Base-by-base conservation (phyloP, 2,329 filamentous ascomycete species). In the Arthrobotrys sinensis region DNA sequence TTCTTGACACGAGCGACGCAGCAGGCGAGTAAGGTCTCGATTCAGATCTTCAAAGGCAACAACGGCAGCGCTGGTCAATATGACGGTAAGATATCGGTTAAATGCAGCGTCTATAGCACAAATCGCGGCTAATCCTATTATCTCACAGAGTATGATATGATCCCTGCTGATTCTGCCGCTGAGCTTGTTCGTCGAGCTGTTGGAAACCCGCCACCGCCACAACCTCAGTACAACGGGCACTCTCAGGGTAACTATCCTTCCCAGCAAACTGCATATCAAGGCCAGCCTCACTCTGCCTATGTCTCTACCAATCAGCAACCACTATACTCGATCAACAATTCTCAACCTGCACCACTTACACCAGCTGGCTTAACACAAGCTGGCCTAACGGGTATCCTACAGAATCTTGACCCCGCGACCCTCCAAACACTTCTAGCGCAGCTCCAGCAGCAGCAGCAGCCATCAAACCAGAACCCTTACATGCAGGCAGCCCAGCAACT, bases 1-100 rank as follows among this genome's bases (percentile, higher is more conserved):
- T 91, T 93, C 81, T 88, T 98, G 12, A 90, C 92, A 77, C 87
- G 90, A 63, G 86, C 87, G 53, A 89, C 93, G 21, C 91, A 97
- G 82, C 86, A 87, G 38, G 88, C 88, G 1, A 90, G 90, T 80
- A 94, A 91, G 83, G 91, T 98, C 63, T 89, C 92, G 0, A 86
- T 97, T 2, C 93, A 95, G 81, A 89, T 97, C 4, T 97, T 97
- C 82, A 92, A 97, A 84, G 91, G 94, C 28, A 91, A 90, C 46
- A 88, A 87, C 8, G 93, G 92, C n/a, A 86, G 87, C 16, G 89
- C 89, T 43, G 81, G 81, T 81, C 94, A 90, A 50, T 97, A 93
- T 83, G 93, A 97, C 81, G 87, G 88, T 88, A 82, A 82, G 86
- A 80, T 43, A 43, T 36, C 52, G 68, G 80, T 34, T 80, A 52